Base-by-base conservation (phyloP, 106 monocot species). In the Acorus gramineus region DNA sequence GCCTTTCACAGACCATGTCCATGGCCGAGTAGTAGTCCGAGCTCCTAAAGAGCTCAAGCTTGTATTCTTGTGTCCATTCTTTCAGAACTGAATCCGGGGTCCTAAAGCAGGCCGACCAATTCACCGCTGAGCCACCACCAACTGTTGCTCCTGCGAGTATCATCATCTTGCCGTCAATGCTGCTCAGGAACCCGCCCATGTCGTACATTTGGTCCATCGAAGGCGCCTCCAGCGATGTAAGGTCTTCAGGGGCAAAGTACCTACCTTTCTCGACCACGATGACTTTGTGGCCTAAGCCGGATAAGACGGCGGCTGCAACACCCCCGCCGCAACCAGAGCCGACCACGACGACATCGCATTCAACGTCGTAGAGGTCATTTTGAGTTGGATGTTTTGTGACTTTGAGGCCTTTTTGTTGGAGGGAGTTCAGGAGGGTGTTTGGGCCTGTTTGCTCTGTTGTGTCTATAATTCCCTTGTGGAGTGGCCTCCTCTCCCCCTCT, bases 321-420 rank as follows among this genome's bases (percentile, higher is more conserved):
- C 82, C 90, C 5, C 90, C 90, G 4, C 95, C 95, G 56, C 95
- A 81, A 53, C 95, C 90, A 11, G 95, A 90, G 7, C 95, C 95
- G 2, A 86, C 80, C 4, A 90, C 76, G 10, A 81, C 80, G 2
- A 70, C 95, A 52, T 95, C 95, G 57, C 90, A 95, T 64, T 85
- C 66, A 2, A 95, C 59, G 11, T 47, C 55, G 69, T 68, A 69
- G 28, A 59, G 3, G 47, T 77, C 28, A 28, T 28, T 55, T 46
- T 68, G 58, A 14, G 4, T n/a, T 4, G 55, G 10, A 52, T 84
- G 71, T 7, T 70, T 58, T 44, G 42, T 59, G 12, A 84, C 74
- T 13, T 46, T 42, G 11, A 89, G 70, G 46, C 85, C 85, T 71
- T 93, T 93, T 63, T 79, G 42, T 10, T 46, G 14, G 3, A 93